phyloP scores from a whole-genome alignment of 148 eudicot genomes.

The Rhododendron griersonianum region DNA sequence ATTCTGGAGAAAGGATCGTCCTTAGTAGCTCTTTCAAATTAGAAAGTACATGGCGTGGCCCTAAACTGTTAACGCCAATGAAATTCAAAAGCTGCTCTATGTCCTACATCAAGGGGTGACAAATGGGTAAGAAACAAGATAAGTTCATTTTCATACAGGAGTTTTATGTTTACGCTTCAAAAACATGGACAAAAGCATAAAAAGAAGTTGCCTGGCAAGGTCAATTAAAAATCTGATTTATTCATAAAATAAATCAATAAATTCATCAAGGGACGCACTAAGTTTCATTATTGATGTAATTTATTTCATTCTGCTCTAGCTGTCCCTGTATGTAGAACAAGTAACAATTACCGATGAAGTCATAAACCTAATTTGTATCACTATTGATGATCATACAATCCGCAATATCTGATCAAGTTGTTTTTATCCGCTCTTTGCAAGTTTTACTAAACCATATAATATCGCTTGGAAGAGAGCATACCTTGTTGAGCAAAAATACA shows the following conservation, averaged over 20 bases:
- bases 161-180: neutral
- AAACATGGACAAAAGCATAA: neutral
- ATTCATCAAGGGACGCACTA: neutral
- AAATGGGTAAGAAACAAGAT: neutral
- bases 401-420: neutral
- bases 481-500: conserved; percentile 95
- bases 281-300: neutral
- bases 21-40: conserved; percentile 80
- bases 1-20: conserved; percentile 69
- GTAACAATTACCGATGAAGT: neutral
- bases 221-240: neutral
- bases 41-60: conserved; percentile 85
- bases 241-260: neutral
- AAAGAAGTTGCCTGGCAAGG: neutral
- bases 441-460: neutral
- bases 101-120: conserved; percentile 47
- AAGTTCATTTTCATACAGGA: neutral
- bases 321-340: neutral
- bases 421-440: neutral
- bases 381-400: neutral
- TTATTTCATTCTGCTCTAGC: neutral
- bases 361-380: neutral
- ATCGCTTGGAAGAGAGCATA: conserved; percentile 16
- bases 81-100: conserved; percentile 90
- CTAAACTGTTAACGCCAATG: conserved; percentile 79